These are phyloP conservation scores for Zizania latifolia DNA, from an alignment of 176 grass and related monocot species.

Conservation along the genomic window DNA sequence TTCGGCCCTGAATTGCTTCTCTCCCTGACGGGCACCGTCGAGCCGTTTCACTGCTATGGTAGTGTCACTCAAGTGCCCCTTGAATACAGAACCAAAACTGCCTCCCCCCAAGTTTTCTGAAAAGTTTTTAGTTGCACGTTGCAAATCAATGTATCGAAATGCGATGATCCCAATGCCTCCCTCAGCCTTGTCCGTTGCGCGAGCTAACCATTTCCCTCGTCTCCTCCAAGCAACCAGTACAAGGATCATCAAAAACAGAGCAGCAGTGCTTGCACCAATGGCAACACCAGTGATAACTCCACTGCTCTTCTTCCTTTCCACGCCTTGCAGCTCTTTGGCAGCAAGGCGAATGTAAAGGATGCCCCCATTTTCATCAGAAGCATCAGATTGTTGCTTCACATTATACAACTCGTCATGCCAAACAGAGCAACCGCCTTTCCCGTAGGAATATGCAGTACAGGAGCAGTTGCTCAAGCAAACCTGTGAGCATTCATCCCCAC, in stretches of 20 bases:
- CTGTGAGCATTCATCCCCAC: constrained; percentile 26
- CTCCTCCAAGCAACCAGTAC: constrained; percentile 6
- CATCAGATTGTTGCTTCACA: constrained; percentile 16
- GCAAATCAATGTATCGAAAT: constrained; percentile 40
- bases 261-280: not conserved
- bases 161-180: not conserved
- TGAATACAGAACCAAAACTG: constrained; percentile 54
- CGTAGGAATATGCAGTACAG: constrained; percentile 42
- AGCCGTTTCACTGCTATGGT: constrained; percentile 49
- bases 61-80: constrained; percentile 33
- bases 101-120: constrained; percentile 44
- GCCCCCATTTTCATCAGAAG: not conserved
- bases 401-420: constrained; percentile 46
- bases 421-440: constrained; percentile 4
- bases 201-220: not conserved
- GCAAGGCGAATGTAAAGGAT: constrained; percentile 47
- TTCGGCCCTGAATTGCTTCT: constrained; percentile 40
- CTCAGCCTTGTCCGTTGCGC: not conserved
- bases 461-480: constrained; percentile 46
- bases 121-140: constrained; percentile 42
- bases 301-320: not conserved
- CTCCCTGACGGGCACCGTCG: constrained; percentile 29
- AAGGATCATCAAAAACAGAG: not conserved
- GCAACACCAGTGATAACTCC: not conserved
- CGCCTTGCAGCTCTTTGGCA: constrained; percentile 26